Base-by-base conservation (phyloP, 1,284 basidiomycete genomes). In the Paramarasmius palmivorus region DNA sequence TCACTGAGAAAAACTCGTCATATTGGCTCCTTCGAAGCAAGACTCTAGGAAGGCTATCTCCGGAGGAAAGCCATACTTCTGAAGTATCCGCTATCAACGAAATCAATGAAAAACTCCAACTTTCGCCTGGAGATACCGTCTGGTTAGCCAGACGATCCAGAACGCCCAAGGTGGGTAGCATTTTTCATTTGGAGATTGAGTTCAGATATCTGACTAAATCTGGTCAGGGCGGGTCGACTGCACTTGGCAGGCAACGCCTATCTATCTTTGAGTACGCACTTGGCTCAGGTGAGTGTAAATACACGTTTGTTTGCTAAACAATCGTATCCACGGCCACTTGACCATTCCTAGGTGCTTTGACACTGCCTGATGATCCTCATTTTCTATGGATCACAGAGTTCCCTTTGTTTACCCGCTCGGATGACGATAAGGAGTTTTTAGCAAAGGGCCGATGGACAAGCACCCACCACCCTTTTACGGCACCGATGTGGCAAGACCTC, bases 331-430 rank as follows among this genome's bases (percentile, higher is more conserved):
- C 56, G 45, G 56, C 53, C 32, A 37, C 46, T 34, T 50, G 12
- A 51, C 39, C 35, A 35, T 47, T 45, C 55, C 57, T 61, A 88
- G 88, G 82, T 32, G 73, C 79, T 39, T 76, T 83, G 57, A 68
- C 66, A 6, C 77, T 87, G 5, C 73, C 84, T 2, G 57, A 73
- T 23, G 68, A 72, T 19, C 92, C 92, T n/a, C 84, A 90, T 66
- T 95, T 98, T 70, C 76, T 94, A 15, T 98, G 95, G 95, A 82
- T 98, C 55, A 97, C 93, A 3, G 93, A 97, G 69, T 98, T 98
- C 68, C 95, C 95, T 15, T 79, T 98, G 29, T 97, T 97, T 74
- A 96, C 94, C 4, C 84, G 79, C 38, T 86, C 88, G 23, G 95
- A 97, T 68, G 78, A 80, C 49, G 95, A 97, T 74, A 97, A 97